These are phyloP conservation scores for Podila epicladia DNA, from an alignment of 192 early-diverging fungal species.

Conservation along the genomic window DNA sequence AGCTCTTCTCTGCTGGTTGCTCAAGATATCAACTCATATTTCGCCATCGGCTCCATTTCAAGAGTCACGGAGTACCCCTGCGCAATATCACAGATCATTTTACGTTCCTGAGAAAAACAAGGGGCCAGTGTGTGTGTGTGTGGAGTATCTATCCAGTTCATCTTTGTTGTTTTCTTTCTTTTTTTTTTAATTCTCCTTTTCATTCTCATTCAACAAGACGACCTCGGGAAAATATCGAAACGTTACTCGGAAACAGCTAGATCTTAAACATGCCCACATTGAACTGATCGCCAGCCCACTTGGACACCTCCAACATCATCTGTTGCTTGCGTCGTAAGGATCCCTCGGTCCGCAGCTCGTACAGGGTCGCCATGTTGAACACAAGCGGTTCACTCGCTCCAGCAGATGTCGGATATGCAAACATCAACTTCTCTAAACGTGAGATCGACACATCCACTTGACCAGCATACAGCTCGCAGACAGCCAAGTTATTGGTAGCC, in stretches of 20 bases:
- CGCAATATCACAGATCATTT: no score
- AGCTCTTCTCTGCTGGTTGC: no score
- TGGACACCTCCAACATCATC: conserved; percentile 52
- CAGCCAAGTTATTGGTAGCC: conserved; percentile 60
- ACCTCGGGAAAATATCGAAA: neutral
- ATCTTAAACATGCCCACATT: conserved; percentile 58
- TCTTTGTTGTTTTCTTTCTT: no score
- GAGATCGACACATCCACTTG: conserved; percentile 54
- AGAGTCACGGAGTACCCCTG: no score
- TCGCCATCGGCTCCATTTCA: no score
- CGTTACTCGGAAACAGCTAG: neutral
- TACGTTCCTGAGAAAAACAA: no score
- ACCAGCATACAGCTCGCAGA: conserved; percentile 61
- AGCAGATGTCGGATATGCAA: conserved; percentile 54
- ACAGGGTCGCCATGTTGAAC: conserved; percentile 63
- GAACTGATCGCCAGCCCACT: conserved; percentile 63
- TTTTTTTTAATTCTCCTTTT: no score
- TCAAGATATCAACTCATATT: no score
- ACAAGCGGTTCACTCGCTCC: conserved; percentile 57
- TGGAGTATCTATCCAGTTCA: no score
- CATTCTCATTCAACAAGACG: no score
- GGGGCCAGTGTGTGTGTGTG: no score
- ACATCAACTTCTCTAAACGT: conserved; percentile 50
- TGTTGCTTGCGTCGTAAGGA: conserved; percentile 52
- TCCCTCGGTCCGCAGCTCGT: conserved; percentile 58